Evolutionary conservation across 2,329 filamentous ascomycete genomes (phyloP), one percentile per base, ranked within the genome.

Genomic region (Ascochyta pisi): DNA sequence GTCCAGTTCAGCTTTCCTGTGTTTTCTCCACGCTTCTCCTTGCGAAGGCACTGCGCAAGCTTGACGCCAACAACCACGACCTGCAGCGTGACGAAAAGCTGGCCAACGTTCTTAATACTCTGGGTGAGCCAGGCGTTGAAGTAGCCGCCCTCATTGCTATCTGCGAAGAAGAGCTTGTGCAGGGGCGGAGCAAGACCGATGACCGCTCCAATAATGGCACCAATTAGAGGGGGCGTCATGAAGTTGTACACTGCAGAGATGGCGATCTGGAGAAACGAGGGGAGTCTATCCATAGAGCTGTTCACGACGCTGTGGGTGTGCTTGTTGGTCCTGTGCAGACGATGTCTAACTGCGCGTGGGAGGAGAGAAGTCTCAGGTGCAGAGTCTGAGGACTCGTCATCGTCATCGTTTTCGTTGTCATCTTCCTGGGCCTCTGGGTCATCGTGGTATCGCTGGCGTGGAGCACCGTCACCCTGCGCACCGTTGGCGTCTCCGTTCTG

Each of bases 51-150:
- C 22, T 80, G 80, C 51, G 82, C 85, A 1, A 90, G 79, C 60
- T 86, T 87, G n/a, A 88, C 84, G 1, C 88, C 87, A 0, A 88
- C 86, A 0, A 89, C 81, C 15, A 90, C 81, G 15, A 89, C 84
- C 27, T 88, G 88, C 24, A 88, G 74, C 0, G 84, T 81, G 0
- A 87, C 85, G 66, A 90, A 90, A 0, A 90, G 77, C 0, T 81
- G 78, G 3, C 87, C 87, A 22, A 89, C 79, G 51, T 86, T 88
- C 61, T 84, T 81, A 19, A 89, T 73, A 0, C 83, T 82, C 0
- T 81, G 79, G 0, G 86, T 89, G 35, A 90, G 74, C 87, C 86
- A 90, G 1, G 86, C 86, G 19, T 83, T 86, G 63, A 89, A 82
- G 52, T 87, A 83, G 1, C 88, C 86, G 6, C 87, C 87, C 5